Conservation (phyloP, 768 basidiomycete genomes). For the Leccinum longicurvipes region DNA sequence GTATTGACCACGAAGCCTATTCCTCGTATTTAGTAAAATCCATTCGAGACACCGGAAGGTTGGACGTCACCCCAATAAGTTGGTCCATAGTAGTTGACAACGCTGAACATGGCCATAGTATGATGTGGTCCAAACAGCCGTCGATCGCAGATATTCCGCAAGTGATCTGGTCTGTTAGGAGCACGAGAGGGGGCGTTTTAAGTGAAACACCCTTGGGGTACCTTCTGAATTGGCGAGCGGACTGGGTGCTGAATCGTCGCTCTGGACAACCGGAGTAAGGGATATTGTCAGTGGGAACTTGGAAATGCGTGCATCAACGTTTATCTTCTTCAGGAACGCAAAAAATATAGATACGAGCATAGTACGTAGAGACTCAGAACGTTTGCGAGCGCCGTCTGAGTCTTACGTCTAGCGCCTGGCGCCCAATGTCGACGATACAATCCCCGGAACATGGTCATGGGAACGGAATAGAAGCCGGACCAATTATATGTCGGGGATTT, state of each 20-base stretch:
- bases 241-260: neutral
- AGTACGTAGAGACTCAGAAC: neutral
- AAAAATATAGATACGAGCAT: neutral
- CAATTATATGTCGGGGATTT: neutral
- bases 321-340: neutral
- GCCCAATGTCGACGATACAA: neutral
- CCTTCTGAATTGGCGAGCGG: neutral
- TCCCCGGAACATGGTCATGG: neutral
- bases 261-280: neutral
- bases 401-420: neutral
- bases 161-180: neutral
- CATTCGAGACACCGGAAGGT: neutral
- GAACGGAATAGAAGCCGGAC: neutral
- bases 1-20: slow-evolving; percentile 10
- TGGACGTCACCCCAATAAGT: slow-evolving; percentile 4
- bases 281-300: neutral
- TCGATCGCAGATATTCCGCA: neutral
- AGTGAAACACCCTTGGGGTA: neutral
- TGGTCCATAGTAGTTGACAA: neutral
- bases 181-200: neutral
- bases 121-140: neutral
- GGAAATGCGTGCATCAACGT: neutral
- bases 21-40: neutral
- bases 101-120: neutral
- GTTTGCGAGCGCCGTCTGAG: neutral